phyloP scores from a whole-genome alignment of 768 basidiomycete genomes.

The Psilocybe azurescens region DNA sequence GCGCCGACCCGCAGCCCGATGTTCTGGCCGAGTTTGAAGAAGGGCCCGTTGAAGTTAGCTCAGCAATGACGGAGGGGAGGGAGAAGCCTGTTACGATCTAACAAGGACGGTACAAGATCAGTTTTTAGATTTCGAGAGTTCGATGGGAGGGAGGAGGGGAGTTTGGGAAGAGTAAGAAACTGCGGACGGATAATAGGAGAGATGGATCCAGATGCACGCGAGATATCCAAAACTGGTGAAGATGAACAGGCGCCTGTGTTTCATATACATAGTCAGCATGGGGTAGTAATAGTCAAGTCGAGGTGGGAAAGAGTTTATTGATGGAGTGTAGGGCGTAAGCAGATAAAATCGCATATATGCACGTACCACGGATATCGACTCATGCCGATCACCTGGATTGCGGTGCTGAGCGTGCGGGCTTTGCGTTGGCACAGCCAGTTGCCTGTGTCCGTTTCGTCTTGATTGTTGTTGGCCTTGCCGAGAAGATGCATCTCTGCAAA shows the following conservation, averaged over 20 bases:
- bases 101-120: background rate
- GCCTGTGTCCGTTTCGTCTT: constrained; percentile 17
- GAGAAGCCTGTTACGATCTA: constrained; percentile 49
- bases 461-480: no score
- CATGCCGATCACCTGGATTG: constrained; percentile 32
- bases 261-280: background rate
- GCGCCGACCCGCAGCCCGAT: constrained; percentile 75
- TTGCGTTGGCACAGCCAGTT: constrained; percentile 21
- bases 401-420: constrained; percentile 21
- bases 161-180: background rate
- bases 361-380: constrained; percentile 37
- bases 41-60: constrained; percentile 69
- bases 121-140: no score
- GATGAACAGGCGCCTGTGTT: constrained; percentile 30
- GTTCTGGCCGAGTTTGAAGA: constrained; percentile 73
- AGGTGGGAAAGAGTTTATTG: no score
- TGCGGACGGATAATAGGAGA: background rate
- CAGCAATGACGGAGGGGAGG: constrained; percentile 63
- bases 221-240: constrained; percentile 38
- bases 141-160: no score
- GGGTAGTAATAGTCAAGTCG: background rate
- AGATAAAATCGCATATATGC: no score
- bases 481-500: no score
- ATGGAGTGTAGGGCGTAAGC: no score
- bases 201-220: constrained; percentile 22